Conservation (phyloP, 192 early-diverging fungal species). For the Diversispora eburnea region DNA sequence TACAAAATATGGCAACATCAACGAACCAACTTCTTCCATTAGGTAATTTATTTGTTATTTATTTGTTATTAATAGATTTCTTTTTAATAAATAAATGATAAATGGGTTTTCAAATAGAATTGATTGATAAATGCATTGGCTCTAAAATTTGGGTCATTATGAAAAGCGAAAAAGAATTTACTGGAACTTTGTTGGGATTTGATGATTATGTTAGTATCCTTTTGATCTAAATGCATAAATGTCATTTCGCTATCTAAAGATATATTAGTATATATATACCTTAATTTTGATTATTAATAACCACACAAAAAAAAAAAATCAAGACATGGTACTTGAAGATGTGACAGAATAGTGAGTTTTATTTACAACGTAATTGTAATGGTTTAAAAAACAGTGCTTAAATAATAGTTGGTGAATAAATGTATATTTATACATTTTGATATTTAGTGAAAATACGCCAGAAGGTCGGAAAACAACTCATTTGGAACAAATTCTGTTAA, state of each 20-base stretch:
- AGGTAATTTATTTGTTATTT: background rate
- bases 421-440: constrained; percentile 2
- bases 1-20: background rate
- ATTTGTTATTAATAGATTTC: background rate
- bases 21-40: constrained; percentile 17
- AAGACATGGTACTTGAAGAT: constrained; percentile 95
- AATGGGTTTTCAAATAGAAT: constrained; percentile 53
- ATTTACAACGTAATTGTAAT: background rate
- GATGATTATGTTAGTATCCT: constrained; percentile 92
- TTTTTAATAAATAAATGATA: background rate
- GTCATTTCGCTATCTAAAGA: background rate
- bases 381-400: too few species aligned
- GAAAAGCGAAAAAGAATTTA: constrained; percentile 97
- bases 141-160: constrained; percentile 97
- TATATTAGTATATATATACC: constrained; percentile 3
- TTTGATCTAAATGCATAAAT: constrained; percentile 12
- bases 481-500: constrained; percentile 87
- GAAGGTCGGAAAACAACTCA: constrained; percentile 73
- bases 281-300: background rate
- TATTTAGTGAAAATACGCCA: constrained; percentile 67
- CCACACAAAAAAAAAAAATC: background rate
- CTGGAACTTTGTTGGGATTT: constrained; percentile 93
- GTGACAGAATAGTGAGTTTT: constrained; percentile 87
- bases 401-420: background rate
- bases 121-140: constrained; percentile 98